Conservation (phyloP, 345 rosid species). For the Schrenkiella parvula region DNA sequence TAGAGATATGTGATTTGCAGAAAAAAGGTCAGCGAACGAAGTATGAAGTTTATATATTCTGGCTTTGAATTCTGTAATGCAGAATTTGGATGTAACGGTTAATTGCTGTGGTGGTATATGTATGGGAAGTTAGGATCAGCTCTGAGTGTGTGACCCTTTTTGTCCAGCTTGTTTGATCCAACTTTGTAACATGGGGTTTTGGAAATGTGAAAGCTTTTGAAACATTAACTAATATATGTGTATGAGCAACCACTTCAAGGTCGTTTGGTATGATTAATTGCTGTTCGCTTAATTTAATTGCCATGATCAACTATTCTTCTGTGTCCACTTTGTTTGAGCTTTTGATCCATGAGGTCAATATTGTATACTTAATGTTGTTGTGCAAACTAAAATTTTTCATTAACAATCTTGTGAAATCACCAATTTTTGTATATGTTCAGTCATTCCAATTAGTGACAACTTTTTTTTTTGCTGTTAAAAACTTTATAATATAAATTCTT, state of each 20-base stretch:
- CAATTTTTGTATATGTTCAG: too few species aligned
- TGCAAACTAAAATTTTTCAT: too few species aligned
- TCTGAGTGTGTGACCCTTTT: neutral
- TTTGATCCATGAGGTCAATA: too few species aligned
- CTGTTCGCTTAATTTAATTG: too few species aligned
- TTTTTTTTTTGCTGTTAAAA: too few species aligned
- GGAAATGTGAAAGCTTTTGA: neutral
- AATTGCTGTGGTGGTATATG: slow-evolving; percentile 3
- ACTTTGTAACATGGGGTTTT: neutral
- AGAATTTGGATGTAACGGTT: neutral
- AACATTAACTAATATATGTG: neutral
- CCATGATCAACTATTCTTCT: too few species aligned
- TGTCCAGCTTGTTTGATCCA: slow-evolving; percentile 15
- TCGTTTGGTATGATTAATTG: neutral
- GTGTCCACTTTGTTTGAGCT: too few species aligned
- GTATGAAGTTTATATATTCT: neutral
- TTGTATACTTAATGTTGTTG: too few species aligned
- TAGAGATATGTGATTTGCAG: neutral
- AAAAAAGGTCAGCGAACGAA: neutral
- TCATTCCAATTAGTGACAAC: too few species aligned
- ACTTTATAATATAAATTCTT: too few species aligned
- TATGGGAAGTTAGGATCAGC: slow-evolving; percentile 5
- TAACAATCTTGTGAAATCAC: too few species aligned
- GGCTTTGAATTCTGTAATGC: neutral
- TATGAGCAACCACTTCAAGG: neutral